A percentile compares a stretch with the other conserved stretches of the same genome.
Evolutionary conservation across 2,329 filamentous ascomycete genomes (phyloP).

Genomic region (Diaporthe batatas): DNA sequence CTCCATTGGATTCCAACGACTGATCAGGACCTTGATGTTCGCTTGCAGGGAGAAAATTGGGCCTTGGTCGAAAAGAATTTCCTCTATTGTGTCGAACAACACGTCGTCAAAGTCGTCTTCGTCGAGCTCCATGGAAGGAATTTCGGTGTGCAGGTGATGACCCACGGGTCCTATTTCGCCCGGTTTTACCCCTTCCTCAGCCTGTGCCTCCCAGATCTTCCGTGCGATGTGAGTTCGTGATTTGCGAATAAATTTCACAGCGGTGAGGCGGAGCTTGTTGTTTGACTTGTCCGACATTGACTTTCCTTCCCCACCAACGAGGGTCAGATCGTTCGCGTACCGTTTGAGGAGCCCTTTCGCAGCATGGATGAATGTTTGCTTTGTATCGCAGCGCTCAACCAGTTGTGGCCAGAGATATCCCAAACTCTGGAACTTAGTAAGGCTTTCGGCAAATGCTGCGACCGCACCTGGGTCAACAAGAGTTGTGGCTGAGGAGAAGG

Average conservation of each 20-base stretch:
- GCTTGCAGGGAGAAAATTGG: constrained; percentile 13
- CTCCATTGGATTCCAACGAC: not conserved
- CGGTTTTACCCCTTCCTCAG: no score
- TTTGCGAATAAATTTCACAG: constrained; percentile 21
- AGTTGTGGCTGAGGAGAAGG: not conserved
- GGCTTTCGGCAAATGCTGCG: not conserved
- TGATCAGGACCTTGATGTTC: not conserved
- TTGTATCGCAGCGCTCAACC: not conserved
- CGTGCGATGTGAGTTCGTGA: not conserved
- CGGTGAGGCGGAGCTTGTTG: not conserved
- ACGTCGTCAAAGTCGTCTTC: not conserved
- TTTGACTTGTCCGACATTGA: not conserved
- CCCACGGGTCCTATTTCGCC: no score
- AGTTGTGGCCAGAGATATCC: constrained; percentile 34
- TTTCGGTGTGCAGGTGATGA: not conserved
- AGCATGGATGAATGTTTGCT: not conserved
- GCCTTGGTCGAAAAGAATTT: constrained; percentile 7
- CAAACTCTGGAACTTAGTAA: constrained; percentile 3
- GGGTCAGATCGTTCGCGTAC: constrained; percentile 18
- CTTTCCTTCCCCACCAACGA: not conserved
- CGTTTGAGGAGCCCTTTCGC: constrained; percentile 23
- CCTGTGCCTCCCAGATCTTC: constrained; percentile 17
- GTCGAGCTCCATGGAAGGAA: not conserved
- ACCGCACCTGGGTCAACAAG: not conserved
- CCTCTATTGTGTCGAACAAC: not conserved